Conservation (phyloP, 2,329 filamentous ascomycete species). For the Colletotrichum falcatum region DNA sequence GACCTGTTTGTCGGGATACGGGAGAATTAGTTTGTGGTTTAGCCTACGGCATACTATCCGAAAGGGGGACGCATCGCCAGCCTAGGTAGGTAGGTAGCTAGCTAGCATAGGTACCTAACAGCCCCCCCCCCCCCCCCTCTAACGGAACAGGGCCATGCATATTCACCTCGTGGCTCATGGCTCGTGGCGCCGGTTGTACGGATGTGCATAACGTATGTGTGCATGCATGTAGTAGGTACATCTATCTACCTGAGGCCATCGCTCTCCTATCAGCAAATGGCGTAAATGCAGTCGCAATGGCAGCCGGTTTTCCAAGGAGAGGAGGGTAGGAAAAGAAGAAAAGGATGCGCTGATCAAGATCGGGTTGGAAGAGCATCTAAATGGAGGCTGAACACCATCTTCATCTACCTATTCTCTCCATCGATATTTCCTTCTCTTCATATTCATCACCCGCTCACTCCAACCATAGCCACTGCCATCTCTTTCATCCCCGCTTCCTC, state of each 20-base stretch:
- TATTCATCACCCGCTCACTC: not conserved
- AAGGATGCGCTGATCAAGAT: not conserved
- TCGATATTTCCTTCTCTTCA: not conserved
- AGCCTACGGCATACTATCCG: not conserved
- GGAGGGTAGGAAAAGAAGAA: too few relatives aligned
- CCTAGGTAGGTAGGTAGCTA: not conserved
- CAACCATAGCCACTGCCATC: not conserved
- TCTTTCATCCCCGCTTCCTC: not conserved
- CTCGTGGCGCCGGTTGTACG: not conserved
- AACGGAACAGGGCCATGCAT: conserved; percentile 4
- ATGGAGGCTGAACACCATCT: not conserved
- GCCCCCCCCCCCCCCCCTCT: not conserved
- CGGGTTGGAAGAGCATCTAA: not conserved
- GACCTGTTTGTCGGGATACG: not conserved
- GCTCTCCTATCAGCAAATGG: not conserved
- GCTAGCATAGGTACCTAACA: not conserved
- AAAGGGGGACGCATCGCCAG: not conserved
- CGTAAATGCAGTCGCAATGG: not conserved
- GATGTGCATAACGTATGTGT: not conserved
- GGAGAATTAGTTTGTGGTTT: not conserved
- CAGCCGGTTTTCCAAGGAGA: not conserved
- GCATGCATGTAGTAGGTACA: not conserved
- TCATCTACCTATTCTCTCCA: not conserved
- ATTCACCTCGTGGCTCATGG: conserved; percentile 6
- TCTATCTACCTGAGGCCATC: not conserved